Evolutionary conservation across 306 rosid genomes (phyloP), one percentile per base, ranked within the genome.

Genomic region (Citrullus amarus): DNA sequence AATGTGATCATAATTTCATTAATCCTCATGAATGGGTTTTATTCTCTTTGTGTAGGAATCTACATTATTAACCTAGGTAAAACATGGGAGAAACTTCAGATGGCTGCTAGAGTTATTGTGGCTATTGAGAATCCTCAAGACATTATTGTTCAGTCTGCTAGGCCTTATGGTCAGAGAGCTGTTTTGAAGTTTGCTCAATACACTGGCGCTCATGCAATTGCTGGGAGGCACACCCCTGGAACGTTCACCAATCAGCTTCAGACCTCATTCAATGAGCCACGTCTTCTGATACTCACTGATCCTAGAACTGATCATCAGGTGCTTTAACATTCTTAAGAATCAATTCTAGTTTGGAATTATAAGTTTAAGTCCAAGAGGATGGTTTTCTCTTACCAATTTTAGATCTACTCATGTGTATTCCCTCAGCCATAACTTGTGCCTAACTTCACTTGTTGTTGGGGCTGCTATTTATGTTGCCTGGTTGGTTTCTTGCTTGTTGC

Each of bases 221-320:
- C 97, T 4, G 97, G 98, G 38, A 84, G 96, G 74, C 98, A 93
- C 79, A 93, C 98, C 57, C 97, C 98, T 0, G 97, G 98, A 55
- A 93, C 97, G 39, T 46, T 85, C 30, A 95, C 98, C 15, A 95
- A 95, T 57, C 98, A 95, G 90, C 84, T 92, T 4, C 98, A 95
- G 81, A 88, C 96, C 3, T 95, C 97, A 0, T 92, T 89, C 78
- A 89, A 82, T 1, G 98, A 91, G 87, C 98, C 98, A 6, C 95
- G 98, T 2, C 92, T 95, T 28, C 92, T 95, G 1, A 90, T 95
- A 11, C 88, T 95, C 14, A 94, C 98, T 0, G 98, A 94, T 60
- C 98, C 98, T 38, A 84, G 98, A 76, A 94, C 98, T 0, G 98
- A 92, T 79, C 96, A 91, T 51, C 97, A 93, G 98, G 97, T 93